Conservation (phyloP, 257 asterid species). For the Cynanchum wilfordii region DNA sequence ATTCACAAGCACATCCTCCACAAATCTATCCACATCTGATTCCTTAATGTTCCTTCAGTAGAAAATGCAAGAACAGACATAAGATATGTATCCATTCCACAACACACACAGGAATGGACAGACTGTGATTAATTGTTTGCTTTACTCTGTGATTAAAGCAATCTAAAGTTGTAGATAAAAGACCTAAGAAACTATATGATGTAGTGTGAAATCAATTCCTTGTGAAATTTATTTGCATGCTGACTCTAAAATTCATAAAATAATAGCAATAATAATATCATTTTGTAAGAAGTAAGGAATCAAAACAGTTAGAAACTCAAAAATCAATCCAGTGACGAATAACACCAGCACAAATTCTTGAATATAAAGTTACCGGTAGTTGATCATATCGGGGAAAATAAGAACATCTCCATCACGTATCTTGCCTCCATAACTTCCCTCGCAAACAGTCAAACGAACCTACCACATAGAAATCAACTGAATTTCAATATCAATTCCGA, state of each 20-base stretch:
- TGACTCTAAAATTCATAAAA: neutral
- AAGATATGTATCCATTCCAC: neutral
- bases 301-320: neutral
- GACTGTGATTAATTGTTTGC: neutral
- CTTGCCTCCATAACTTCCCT: conserved; percentile 48
- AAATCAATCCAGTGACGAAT: neutral
- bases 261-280: neutral
- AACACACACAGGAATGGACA: neutral
- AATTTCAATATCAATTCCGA: conserved; percentile 9
- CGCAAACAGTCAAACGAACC: conserved; percentile 85
- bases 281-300: neutral
- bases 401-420: conserved; percentile 81
- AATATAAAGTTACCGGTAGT: conserved; percentile 52
- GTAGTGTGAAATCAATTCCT: neutral
- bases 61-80: neutral
- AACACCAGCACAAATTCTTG: neutral
- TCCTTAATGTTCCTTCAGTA: conserved; percentile 68
- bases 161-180: neutral
- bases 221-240: neutral
- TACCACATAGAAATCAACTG: conserved; percentile 29
- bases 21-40: conserved; percentile 67
- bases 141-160: neutral
- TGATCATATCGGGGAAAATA: conserved; percentile 80
- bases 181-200: neutral
- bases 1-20: conserved; percentile 78